Base-by-base conservation (phyloP, 495 filamentous ascomycete genomes). In the Aspergillus biplanus region DNA sequence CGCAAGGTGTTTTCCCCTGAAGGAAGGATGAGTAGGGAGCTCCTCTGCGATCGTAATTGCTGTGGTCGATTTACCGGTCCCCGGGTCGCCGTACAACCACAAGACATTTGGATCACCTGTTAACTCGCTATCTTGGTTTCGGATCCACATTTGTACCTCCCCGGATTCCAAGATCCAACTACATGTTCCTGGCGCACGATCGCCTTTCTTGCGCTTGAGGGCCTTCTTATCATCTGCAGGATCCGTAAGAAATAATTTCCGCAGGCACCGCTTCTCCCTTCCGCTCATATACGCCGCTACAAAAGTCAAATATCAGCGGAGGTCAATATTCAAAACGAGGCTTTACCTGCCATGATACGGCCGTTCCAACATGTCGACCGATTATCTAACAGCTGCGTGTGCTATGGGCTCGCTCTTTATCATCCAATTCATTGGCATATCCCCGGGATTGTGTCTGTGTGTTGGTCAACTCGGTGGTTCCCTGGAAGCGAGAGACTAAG, bases 61-160 rank as follows among this genome's bases (percentile, higher is more conserved):
- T 42, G 72, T 73, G 2, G 66, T 75, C 4, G 72, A 71, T 44
- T 75, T 71, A 46, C 72, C 72, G 8, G 64, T 71, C n/a, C 68
- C 70, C 6, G 72, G 72, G 35, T 70, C 62, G 34, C 70, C 68
- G 34, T 69, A 60, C 11, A 73, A 44, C 70, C 70, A 73, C 6
- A 71, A 48, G 3, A 66, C 7, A 16, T 67, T 56, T 27, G 61
- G 54, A 55, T 34, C 3, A 3, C 21, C 21, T 16, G 37, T 57
- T 4, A n/a, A 54, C 7, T 56, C 12, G 1, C 34, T 5, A 9
- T 48, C 4, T 6, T 13, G 18, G 6, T 35, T 53, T 7, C 16
- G 7, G 21, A 70, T 52, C 68, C 70, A 71, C 35, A 13, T 27
- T 37, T 37, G 42, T 8, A 71, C 34, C 52, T 70, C 66, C 7